These are phyloP conservation scores for Diaporthe vexans DNA, from an alignment of 2,329 filamentous ascomycete species.

Conservation along the genomic window DNA sequence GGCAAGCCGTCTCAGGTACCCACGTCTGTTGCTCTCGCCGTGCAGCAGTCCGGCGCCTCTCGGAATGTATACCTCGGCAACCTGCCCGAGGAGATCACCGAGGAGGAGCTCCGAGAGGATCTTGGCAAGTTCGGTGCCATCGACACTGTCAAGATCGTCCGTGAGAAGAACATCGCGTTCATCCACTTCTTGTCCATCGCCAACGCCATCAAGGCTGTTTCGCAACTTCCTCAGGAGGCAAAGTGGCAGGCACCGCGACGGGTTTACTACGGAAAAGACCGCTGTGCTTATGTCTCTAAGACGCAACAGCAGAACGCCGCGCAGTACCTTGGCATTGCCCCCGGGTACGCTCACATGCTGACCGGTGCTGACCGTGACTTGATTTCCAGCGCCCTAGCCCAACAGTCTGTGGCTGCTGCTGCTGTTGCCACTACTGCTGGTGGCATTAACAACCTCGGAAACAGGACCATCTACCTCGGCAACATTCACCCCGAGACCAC, in stretches of 20 bases:
- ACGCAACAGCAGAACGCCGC: slow-evolving; percentile 99
- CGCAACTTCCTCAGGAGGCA: slow-evolving; percentile 93
- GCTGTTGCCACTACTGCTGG: slow-evolving; percentile 97
- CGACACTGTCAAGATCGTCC: slow-evolving; percentile 97
- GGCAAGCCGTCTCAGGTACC: slow-evolving; percentile 98
- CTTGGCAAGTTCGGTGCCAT: slow-evolving; percentile 96
- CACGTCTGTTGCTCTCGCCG: slow-evolving; percentile 95
- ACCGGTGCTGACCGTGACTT: slow-evolving; percentile 96
- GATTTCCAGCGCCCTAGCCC: slow-evolving; percentile 94
- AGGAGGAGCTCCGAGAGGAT: slow-evolving; percentile 94
- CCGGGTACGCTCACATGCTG: slow-evolving; percentile 95
- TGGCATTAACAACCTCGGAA: slow-evolving; percentile 96
- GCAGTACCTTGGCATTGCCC: slow-evolving; percentile 96
- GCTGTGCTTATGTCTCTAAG: slow-evolving; percentile 98
- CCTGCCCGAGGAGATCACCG: slow-evolving; percentile 87
- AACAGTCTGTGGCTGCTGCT: slow-evolving; percentile 96
- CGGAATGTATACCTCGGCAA: slow-evolving; percentile 98
- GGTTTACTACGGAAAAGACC: slow-evolving; percentile 98
- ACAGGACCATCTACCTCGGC: slow-evolving; percentile 96
- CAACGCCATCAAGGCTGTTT: slow-evolving; percentile 98
- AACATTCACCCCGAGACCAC: slow-evolving; percentile 99
- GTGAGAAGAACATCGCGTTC: slow-evolving; percentile 98
- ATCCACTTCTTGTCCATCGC: slow-evolving; percentile 97
- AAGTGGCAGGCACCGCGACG: slow-evolving; percentile 97
- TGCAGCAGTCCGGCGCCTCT: slow-evolving; percentile 96